Base-by-base conservation (phyloP, 2,329 filamentous ascomycete genomes). In the Sporothrix schenckii region DNA sequence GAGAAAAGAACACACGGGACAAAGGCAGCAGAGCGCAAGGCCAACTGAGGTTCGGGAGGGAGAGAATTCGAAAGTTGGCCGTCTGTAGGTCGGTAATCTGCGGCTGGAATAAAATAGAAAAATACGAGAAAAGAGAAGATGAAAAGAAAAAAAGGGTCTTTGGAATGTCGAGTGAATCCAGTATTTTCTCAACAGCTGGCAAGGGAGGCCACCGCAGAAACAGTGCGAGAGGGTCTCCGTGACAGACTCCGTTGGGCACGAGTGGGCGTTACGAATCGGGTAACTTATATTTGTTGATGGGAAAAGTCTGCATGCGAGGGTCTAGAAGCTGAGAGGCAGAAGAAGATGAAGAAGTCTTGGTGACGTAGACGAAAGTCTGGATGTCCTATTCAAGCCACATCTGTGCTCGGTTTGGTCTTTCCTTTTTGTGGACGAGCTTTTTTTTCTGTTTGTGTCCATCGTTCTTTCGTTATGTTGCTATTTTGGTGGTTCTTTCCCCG, bases 11-110 rank as follows among this genome's bases (percentile, higher is more conserved):
- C 6, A 24, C 14, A 61, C 16, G 19, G 27, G 61, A 63, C 24
- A 41, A 14, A 65, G 61, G 50, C 61, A 34, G 61, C 61, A 34
- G 44, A 50, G 44, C 27, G 13, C 44, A n/a, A 65, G 61, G 61
- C 61, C 21, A 49, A 30, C 27, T 7, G 16, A 65, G 44, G 34
- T 24, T 21, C 61, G 24, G 61, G 61, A 50, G 13, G 16, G 3
- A n/a, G 21, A 19, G 49, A n/a, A 50, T 1, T n/a, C 16, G 16
- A 19, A 50, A n/a, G 16, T 4, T 7, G 49, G 58, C 39, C 34
- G 58, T 44, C 39, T 24, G 27, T 27, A 50, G 10, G 7, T 1
- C 11, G 30, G 7, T 44, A 1, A 16, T 7, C 34, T 41, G 56
- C 19, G 9, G n/a, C 13, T 41, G 34, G 16, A 13, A 13, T 44